Percentiles rank a stretch among this genome's conserved stretches.
Conservation (phyloP, 768 basidiomycete species). For the Lactarius pseudohatsudake region DNA sequence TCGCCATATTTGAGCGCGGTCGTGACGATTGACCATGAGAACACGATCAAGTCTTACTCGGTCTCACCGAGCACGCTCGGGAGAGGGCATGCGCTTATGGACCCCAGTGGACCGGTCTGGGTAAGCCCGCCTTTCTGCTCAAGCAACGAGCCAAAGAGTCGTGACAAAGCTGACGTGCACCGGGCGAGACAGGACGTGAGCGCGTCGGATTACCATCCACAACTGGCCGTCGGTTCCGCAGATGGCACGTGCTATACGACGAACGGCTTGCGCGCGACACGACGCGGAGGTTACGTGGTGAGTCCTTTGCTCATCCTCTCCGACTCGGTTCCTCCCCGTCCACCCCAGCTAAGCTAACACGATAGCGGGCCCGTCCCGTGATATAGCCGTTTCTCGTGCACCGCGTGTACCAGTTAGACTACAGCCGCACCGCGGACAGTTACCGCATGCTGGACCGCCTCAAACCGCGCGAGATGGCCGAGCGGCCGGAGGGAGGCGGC, state of each 20-base stretch:
- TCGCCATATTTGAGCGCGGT: slow-evolving; percentile 67
- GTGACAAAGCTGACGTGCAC: background rate
- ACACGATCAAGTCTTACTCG: slow-evolving; percentile 72
- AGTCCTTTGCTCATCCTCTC: slow-evolving; percentile 32
- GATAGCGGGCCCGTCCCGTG: background rate
- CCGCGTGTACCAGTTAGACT: slow-evolving; percentile 85
- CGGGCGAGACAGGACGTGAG: slow-evolving; percentile 52
- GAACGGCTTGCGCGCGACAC: slow-evolving; percentile 63
- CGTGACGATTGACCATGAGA: slow-evolving; percentile 81
- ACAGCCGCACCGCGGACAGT: slow-evolving; percentile 68
- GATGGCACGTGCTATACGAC: slow-evolving; percentile 82
- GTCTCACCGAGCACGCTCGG: slow-evolving; percentile 73
- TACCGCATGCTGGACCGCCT: slow-evolving; percentile 90
- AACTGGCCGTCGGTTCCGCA: slow-evolving; percentile 75
- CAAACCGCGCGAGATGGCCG: slow-evolving; percentile 63
- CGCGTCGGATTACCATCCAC: slow-evolving; percentile 84
- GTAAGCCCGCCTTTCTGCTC: slow-evolving; percentile 46
- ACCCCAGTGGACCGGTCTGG: slow-evolving; percentile 82
- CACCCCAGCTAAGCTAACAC: background rate
- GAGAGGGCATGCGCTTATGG: slow-evolving; percentile 66
- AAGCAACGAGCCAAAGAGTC: background rate
- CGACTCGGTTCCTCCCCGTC: background rate
- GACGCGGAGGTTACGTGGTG: slow-evolving; percentile 72
- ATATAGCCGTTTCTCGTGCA: slow-evolving; percentile 72
- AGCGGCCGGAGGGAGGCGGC: slow-evolving; percentile 40